Evolutionary conservation across 2,329 filamentous ascomycete genomes (phyloP), one percentile per base, ranked within the genome.

Genomic region (Diaporthe citrichinensis): DNA sequence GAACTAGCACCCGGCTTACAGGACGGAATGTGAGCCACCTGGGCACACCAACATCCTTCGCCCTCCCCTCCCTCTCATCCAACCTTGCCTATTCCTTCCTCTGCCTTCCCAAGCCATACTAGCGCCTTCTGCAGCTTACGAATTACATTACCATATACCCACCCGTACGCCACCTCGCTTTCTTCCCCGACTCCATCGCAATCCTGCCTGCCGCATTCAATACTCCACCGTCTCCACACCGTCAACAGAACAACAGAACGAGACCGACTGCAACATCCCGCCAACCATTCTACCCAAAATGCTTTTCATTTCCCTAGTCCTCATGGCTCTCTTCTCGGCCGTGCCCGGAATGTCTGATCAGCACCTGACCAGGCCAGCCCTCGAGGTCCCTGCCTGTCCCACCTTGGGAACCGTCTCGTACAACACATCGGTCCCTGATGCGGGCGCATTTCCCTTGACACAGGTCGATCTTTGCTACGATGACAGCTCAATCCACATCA

Each of bases 401-500:
- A 75, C 77, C 17, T 79, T 79, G 39, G 84, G 80, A 55, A 85
- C 80, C n/a, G 79, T 87, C 75, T 78, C 79, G 53, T 88, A 83
- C 80, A 79, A 81, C 80, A 85, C 83, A 73, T 84, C 86, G 0
- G 85, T 88, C 36, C 87, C 87, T 1, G 83, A 85, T 65, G 76
- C 80, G 74, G 78, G 77, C 36, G 76, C 80, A 25, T 89, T 89
- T 74, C 86, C 87, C 2, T 80, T 78, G 59, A 89, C 87, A 0
- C 78, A 86, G 57, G 85, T 88, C 67, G 84, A 85, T 73, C 82
- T 89, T 14, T 89, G 87, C 80, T 89, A 88, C 80, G 84, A 85
- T 17, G 79, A 84, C 39, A 83, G 78, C 12, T 78, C 83, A 20
- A 82, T 89, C 57, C 79, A 82, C 39, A 79, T 88, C 69, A 83